Evolutionary conservation across 1,139 yeast species (phyloP).

Genomic region (Taphrina flavorubra): DNA sequence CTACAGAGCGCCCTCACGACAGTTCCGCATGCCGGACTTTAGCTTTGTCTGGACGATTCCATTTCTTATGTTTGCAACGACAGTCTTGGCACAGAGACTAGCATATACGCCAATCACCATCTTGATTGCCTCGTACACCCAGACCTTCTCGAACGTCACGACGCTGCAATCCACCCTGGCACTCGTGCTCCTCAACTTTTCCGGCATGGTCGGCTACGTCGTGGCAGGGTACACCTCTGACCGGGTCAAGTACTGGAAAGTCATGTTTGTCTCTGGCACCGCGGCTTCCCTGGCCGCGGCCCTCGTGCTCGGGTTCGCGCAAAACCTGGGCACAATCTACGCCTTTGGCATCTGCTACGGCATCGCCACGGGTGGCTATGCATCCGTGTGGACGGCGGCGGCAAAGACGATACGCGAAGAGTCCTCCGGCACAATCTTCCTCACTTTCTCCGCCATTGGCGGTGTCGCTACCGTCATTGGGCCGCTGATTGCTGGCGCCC

Average conservation of each 20-base stretch:
- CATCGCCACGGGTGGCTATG: conserved; percentile 23
- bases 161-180: conserved; percentile 29
- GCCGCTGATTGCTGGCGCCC: conserved; percentile 26
- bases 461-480: conserved; percentile 32
- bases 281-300: conserved; percentile 19
- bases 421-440: conserved; percentile 28
- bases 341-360: conserved; percentile 29
- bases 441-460: conserved; percentile 22
- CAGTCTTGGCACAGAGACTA: conserved; percentile 26
- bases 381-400: conserved; percentile 31
- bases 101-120: conserved; percentile 34
- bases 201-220: conserved; percentile 23
- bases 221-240: conserved; percentile 28
- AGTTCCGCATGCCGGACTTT: conserved; percentile 19
- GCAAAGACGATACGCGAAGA: conserved; percentile 27
- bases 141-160: conserved; percentile 19
- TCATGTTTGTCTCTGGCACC: conserved; percentile 27
- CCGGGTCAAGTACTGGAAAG: conserved; percentile 16
- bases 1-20: conserved; percentile 8
- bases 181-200: conserved; percentile 20
- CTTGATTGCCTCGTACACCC: conserved; percentile 21
- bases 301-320: conserved; percentile 34
- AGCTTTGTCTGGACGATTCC: conserved; percentile 12
- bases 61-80: conserved; percentile 17
- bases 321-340: conserved; percentile 10